phyloP scores from a whole-genome alignment of 2,329 filamentous ascomycete species.

The Neofusicoccum parvum region DNA sequence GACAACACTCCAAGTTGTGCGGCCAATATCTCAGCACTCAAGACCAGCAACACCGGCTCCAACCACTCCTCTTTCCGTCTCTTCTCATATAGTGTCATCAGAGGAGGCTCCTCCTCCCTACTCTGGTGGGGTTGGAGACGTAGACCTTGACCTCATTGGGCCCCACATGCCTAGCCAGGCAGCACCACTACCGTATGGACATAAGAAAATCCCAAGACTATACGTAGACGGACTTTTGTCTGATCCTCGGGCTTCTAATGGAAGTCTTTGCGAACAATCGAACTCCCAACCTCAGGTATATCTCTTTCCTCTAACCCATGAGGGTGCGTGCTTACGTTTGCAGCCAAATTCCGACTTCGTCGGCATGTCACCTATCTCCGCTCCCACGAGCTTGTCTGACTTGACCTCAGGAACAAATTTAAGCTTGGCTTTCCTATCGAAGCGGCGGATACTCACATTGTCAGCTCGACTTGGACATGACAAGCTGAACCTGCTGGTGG shows the following conservation, averaged over 20 bases:
- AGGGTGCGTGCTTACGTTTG: not conserved
- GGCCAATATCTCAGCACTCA: too few species aligned
- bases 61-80: too few species aligned
- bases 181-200: not conserved
- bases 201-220: not conserved
- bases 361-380: not conserved
- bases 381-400: not conserved
- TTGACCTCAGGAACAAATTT: slow-evolving; percentile 33
- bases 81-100: too few species aligned
- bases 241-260: not conserved
- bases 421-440: slow-evolving; percentile 40
- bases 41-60: too few species aligned
- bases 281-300: not conserved
- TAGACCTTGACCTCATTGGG: too few species aligned
- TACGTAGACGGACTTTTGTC: not conserved
- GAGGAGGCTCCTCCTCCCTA: not conserved
- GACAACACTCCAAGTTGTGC: too few species aligned
- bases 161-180: not conserved
- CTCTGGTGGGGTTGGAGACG: too few species aligned
- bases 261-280: not conserved
- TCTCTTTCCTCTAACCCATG: not conserved
- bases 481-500: slow-evolving; percentile 29
- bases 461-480: slow-evolving; percentile 31
- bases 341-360: not conserved
- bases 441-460: slow-evolving; percentile 35